A percentile compares a stretch with the other conserved stretches of the same genome.
phyloP scores from a whole-genome alignment of 768 basidiomycete genomes.

The Boletus speciosus region DNA sequence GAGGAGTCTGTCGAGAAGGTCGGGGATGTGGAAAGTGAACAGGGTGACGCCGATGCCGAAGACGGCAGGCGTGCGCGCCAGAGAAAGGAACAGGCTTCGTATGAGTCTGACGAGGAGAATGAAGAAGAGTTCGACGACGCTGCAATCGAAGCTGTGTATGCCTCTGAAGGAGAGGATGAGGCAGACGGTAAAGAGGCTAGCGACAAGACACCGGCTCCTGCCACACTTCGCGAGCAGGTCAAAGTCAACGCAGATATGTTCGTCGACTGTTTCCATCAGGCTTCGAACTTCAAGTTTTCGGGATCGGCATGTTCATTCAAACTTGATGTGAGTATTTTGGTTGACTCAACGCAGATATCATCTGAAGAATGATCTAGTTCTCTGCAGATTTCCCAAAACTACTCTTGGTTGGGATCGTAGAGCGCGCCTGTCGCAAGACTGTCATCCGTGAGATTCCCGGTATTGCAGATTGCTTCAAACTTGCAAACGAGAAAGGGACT shows the following conservation, averaged over 20 bases:
- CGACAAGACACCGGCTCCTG: conserved; percentile 16
- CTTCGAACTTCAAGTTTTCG: conserved; percentile 72
- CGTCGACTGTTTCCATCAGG: conserved; percentile 55
- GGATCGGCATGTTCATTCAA: conserved; percentile 68
- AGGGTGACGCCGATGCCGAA: conserved; percentile 80
- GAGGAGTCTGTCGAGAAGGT: conserved; percentile 39
- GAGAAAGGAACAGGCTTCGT: conserved; percentile 69
- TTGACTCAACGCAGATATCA: not conserved
- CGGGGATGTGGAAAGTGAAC: conserved; percentile 70
- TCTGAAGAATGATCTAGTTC: conserved; percentile 53
- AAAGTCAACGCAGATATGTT: conserved; percentile 49
- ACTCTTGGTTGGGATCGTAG: conserved; percentile 89
- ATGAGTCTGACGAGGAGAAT: conserved; percentile 55
- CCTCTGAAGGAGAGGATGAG: conserved; percentile 43
- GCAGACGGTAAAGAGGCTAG: conserved; percentile 30
- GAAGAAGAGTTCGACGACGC: conserved; percentile 49
- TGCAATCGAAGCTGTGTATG: conserved; percentile 61
- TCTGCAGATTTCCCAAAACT: conserved; percentile 86
- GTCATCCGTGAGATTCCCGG: conserved; percentile 87
- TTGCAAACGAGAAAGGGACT: conserved; percentile 48
- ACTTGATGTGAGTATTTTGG: conserved; percentile 62
- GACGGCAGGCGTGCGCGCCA: conserved; percentile 72
- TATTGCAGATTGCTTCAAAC: conserved; percentile 82
- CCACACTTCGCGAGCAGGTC: conserved; percentile 41
- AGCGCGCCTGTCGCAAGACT: conserved; percentile 78